These are phyloP conservation scores for Suillus americanus DNA, from an alignment of 768 basidiomycete species.

Conservation along the genomic window DNA sequence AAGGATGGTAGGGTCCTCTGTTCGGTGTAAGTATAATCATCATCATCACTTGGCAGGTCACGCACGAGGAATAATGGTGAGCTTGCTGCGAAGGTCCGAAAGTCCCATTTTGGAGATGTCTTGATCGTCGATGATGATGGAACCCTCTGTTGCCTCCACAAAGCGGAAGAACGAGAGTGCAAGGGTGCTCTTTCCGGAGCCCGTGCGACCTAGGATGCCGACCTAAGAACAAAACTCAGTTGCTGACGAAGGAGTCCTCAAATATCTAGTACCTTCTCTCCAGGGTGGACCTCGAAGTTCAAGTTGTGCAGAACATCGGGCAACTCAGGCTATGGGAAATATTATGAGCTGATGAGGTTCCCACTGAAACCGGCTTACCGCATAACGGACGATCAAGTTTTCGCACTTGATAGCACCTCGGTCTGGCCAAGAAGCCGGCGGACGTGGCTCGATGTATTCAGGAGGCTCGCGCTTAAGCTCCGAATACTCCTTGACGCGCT, in stretches of 20 bases:
- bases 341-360: not conserved
- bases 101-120: constrained; percentile 81
- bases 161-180: constrained; percentile 88
- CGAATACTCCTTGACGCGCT: constrained; percentile 90
- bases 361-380: constrained; percentile 46
- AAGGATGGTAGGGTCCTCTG: constrained; percentile 88
- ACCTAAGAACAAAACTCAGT: constrained; percentile 38
- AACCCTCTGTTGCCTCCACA: constrained; percentile 81
- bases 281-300: constrained; percentile 68
- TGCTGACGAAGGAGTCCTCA: not conserved
- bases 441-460: constrained; percentile 87
- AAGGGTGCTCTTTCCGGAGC: constrained; percentile 78
- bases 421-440: constrained; percentile 76
- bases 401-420: constrained; percentile 69
- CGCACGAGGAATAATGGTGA: constrained; percentile 78
- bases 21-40: not conserved
- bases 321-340: constrained; percentile 63
- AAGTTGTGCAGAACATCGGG: constrained; percentile 83
- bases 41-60: constrained; percentile 6
- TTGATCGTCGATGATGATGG: constrained; percentile 72
- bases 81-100: constrained; percentile 72
- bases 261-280: constrained; percentile 60
- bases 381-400: constrained; percentile 74
- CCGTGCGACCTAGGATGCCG: constrained; percentile 69
- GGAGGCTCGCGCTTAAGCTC: constrained; percentile 75